Conservation (phyloP, 257 asterid genomes). For the Solanum tarijense region DNA sequence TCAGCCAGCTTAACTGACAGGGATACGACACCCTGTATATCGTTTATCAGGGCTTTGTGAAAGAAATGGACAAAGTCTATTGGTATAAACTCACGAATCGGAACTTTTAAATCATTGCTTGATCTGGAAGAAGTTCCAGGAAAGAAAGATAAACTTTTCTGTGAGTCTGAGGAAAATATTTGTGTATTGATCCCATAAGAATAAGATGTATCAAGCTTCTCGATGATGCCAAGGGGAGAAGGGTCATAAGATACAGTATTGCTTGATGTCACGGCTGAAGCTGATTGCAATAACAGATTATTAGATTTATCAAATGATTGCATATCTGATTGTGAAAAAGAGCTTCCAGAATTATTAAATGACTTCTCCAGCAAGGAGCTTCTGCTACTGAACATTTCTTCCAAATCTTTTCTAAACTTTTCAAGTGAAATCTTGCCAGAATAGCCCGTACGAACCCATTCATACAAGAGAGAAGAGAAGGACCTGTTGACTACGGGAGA, state of each 20-base stretch:
- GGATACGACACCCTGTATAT: slow-evolving; percentile 44
- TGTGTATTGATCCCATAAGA: slow-evolving; percentile 31
- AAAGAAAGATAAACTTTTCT: slow-evolving; percentile 21
- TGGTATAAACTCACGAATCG: slow-evolving; percentile 39
- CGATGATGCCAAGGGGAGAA: not conserved
- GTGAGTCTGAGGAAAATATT: slow-evolving; percentile 40
- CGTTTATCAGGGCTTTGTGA: slow-evolving; percentile 59
- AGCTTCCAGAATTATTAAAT: slow-evolving; percentile 13
- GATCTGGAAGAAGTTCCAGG: slow-evolving; percentile 19
- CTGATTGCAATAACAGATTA: slow-evolving; percentile 27
- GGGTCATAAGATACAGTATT: not conserved
- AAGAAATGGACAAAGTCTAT: slow-evolving; percentile 48
- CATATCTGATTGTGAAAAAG: not conserved
- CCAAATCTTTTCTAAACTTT: slow-evolving; percentile 45
- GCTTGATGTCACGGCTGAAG: slow-evolving; percentile 16
- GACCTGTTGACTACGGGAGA: slow-evolving; percentile 35
- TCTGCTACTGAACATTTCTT: slow-evolving; percentile 44
- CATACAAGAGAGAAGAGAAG: slow-evolving; percentile 31
- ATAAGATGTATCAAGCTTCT: slow-evolving; percentile 19
- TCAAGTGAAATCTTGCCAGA: slow-evolving; percentile 56
- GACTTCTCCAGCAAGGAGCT: slow-evolving; percentile 46
- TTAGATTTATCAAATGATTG: slow-evolving; percentile 2
- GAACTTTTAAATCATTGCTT: slow-evolving; percentile 10
- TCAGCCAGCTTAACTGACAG: slow-evolving; percentile 49
- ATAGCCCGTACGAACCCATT: slow-evolving; percentile 54